Evolutionary conservation across 495 filamentous ascomycete species (phyloP).

Genomic region (Neurospora sp.): DNA sequence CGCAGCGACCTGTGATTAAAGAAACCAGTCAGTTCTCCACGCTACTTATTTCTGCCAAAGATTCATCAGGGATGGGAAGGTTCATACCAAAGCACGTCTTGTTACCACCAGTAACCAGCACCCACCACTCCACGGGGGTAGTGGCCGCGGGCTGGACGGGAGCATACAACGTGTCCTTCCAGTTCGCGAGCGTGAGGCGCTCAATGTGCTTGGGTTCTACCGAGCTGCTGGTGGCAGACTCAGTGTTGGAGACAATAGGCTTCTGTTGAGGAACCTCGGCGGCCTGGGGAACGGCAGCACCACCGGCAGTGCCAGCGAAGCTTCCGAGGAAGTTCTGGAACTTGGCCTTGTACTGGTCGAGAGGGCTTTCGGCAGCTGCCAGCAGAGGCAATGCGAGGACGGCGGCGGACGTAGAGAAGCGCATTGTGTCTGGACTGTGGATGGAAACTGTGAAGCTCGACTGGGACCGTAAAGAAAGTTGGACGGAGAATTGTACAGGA

Average conservation of each 20-base stretch:
- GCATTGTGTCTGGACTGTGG: conserved; percentile 46
- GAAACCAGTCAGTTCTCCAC: conserved; percentile 6
- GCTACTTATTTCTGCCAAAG: background rate
- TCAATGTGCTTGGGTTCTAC: conserved; percentile 36
- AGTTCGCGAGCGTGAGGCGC: conserved; percentile 63
- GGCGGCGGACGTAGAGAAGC: conserved; percentile 48
- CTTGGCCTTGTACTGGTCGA: conserved; percentile 54
- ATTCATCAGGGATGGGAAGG: background rate
- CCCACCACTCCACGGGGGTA: conserved; percentile 65
- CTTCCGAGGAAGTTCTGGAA: conserved; percentile 49
- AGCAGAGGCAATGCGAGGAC: conserved; percentile 59
- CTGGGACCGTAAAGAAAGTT: background rate
- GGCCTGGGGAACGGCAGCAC: conserved; percentile 40
- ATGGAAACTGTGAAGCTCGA: background rate
- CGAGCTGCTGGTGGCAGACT: conserved; percentile 25
- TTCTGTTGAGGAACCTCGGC: conserved; percentile 33
- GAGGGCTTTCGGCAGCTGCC: conserved; percentile 45
- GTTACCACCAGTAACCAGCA: conserved; percentile 75
- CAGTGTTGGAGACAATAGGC: conserved; percentile 21
- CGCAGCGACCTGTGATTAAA: conserved; percentile 34
- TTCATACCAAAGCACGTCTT: conserved; percentile 69
- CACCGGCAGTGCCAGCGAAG: conserved; percentile 9
- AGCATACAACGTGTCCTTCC: conserved; percentile 54
- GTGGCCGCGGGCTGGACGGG: conserved; percentile 46
- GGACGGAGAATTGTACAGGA: conserved; percentile 2